Evolutionary conservation across 768 basidiomycete species (phyloP), one percentile per base, ranked within the genome.

Genomic region (Ramaria sp.): DNA sequence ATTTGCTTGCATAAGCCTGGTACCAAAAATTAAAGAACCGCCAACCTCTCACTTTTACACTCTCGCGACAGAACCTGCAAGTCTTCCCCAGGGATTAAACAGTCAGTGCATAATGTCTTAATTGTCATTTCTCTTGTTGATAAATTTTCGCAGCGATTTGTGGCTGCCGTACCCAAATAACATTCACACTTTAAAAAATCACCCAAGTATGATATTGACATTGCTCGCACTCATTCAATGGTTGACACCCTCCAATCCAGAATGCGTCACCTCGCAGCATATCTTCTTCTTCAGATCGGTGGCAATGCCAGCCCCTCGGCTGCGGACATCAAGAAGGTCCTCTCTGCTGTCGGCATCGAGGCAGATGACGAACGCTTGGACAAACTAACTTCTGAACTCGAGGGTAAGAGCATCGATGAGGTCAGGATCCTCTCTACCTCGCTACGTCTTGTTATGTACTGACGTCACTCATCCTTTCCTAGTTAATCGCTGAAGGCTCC

Each of bases 71-170:
- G 88, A 88, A 89, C 80, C 88, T 83, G 83, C 88, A 88, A 81
- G 86, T 92, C 89, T 80, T 91, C 89, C 88, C 77, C 68, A 78
- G 69, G 89, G 90, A 91, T 91, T 91, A 91, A 92, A 84, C 71
- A 84, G 73, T 74, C 51, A 52, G 63, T 57, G 64, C 54, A 41
- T 37, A 4, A 2, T 30, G 12, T 3, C 42, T 27, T 34, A 82
- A 63, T 63, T 63, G n/a, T 62, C 3, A 46, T 52, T 42, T n/a
- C 15, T 48, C 30, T 59, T 47, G 22, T 1, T 54, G 12, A 33
- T 46, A 24, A 6, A 53, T 45, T 48, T 15, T 48, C 22, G 4
- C 52, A 64, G 89, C 80, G 89, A 92, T 91, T 88, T 88, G 88
- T 88, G 87, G 89, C 89, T 92, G 81, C 81, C 84, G 80, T 77